phyloP scores from a whole-genome alignment of 495 filamentous ascomycete genomes.

The Xylaria intraflava region DNA sequence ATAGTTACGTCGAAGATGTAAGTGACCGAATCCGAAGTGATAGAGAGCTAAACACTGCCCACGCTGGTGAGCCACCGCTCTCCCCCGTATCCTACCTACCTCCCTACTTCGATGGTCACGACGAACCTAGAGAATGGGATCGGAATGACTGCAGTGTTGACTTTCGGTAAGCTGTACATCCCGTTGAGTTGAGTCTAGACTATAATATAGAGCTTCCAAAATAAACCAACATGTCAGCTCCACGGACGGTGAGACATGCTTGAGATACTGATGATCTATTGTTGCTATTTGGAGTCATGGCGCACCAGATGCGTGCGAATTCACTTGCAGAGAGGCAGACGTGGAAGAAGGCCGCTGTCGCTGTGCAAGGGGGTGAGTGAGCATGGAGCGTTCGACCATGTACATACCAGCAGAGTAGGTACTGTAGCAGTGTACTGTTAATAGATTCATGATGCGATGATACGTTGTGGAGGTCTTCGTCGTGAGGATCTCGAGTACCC shows the following conservation, averaged over 20 bases:
- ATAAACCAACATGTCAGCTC: conserved; percentile 3
- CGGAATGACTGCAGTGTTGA: not conserved
- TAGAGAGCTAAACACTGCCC: not conserved
- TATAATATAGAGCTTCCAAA: not conserved
- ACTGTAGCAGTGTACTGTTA: not conserved
- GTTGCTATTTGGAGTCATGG: conserved; percentile 11
- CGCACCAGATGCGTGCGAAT: conserved; percentile 2
- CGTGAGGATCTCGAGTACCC: too few relatives aligned
- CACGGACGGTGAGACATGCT: conserved; percentile 5
- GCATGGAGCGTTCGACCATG: not conserved
- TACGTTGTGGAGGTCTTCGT: not conserved
- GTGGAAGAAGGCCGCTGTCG: not conserved
- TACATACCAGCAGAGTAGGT: too few relatives aligned
- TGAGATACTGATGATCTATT: not conserved
- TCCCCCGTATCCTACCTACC: not conserved
- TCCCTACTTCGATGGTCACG: not conserved
- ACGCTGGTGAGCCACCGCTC: conserved; percentile 2
- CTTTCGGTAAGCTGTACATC: conserved; percentile 3
- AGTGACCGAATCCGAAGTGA: conserved; percentile 1
- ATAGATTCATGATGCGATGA: not conserved
- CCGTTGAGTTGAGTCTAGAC: conserved; percentile 2
- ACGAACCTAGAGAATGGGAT: not conserved
- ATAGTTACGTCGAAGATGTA: not conserved
- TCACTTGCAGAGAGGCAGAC: not conserved
- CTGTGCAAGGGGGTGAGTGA: not conserved